Conservation (phyloP, 306 rosid species). For the Medicago ruthenica region DNA sequence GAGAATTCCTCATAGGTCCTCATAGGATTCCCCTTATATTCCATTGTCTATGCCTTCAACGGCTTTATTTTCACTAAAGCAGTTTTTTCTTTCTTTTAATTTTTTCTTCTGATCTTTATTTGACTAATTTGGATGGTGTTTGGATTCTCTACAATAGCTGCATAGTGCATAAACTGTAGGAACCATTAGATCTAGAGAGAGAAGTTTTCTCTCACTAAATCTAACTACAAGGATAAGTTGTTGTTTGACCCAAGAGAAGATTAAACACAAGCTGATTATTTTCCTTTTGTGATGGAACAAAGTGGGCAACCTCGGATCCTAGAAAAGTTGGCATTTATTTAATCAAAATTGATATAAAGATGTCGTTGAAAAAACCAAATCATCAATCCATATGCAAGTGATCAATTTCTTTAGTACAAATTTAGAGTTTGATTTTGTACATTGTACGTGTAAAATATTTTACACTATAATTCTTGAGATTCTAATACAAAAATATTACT, state of each 20-base stretch:
- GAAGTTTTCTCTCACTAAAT: not conserved
- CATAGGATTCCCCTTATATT: slow-evolving; percentile 44
- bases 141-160: not conserved
- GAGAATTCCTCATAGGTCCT: slow-evolving; percentile 15
- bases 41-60: slow-evolving; percentile 29
- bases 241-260: slow-evolving; percentile 48
- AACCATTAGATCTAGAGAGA: not conserved
- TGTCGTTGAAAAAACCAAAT: slow-evolving; percentile 35
- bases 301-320: slow-evolving; percentile 68
- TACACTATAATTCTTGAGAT: not conserved
- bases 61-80: not conserved
- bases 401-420: not conserved
- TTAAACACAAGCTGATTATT: slow-evolving; percentile 28
- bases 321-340: slow-evolving; percentile 45
- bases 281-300: slow-evolving; percentile 39
- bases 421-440: not conserved
- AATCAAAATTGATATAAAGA: slow-evolving; percentile 13
- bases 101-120: not conserved
- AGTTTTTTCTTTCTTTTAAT: not conserved
- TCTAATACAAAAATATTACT: too few relatives aligned
- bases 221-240: slow-evolving; percentile 1
- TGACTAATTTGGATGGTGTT: not conserved
- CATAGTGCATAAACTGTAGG: not conserved
- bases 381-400: slow-evolving; percentile 46
- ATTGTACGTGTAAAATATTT: too few relatives aligned